phyloP scores from a whole-genome alignment of 805 yeast species.

The Brettanomyces naardenensis region DNA sequence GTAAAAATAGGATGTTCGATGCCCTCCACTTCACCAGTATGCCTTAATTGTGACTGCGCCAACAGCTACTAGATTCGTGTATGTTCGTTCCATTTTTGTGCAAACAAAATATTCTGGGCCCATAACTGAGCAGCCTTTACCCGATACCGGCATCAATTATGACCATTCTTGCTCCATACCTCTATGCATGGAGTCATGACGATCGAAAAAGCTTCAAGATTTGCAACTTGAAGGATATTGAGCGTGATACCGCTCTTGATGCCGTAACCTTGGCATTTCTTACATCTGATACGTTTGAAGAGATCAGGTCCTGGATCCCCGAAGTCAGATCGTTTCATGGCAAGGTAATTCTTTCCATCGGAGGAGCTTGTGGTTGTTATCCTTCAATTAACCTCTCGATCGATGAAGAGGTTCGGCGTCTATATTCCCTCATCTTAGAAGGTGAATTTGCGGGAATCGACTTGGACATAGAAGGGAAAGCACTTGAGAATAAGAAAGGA shows the following conservation, averaged over 20 bases:
- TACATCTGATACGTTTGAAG: slow-evolving; percentile 17
- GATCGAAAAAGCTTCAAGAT: slow-evolving; percentile 12
- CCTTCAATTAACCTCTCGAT: slow-evolving; percentile 10
- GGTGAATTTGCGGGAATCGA: slow-evolving; percentile 18
- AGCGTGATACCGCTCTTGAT: slow-evolving; percentile 8
- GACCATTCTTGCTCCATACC: slow-evolving; percentile 23
- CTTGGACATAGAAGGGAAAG: slow-evolving; percentile 24
- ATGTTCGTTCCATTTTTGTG: too few relatives aligned
- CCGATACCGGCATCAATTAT: too few relatives aligned
- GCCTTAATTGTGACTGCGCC: too few relatives aligned
- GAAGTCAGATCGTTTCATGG: slow-evolving; percentile 15
- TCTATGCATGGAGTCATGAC: slow-evolving; percentile 23
- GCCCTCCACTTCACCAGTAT: too few relatives aligned
- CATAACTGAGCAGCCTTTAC: too few relatives aligned
- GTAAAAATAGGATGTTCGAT: too few relatives aligned
- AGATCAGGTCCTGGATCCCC: slow-evolving; percentile 18
- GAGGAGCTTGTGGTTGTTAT: slow-evolving; percentile 24
- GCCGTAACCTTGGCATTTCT: slow-evolving; percentile 22
- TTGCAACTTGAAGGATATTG: slow-evolving; percentile 12
- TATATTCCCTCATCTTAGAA: slow-evolving; percentile 10
- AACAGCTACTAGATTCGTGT: too few relatives aligned
- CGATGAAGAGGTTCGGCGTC: slow-evolving; percentile 11
- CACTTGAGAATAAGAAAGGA: slow-evolving; percentile 6
- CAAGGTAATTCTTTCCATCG: slow-evolving; percentile 22
- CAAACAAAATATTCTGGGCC: too few relatives aligned